A percentile compares a stretch with the other conserved stretches of the same genome.
These are phyloP conservation scores for Lachnellula hyalina DNA, from an alignment of 2,329 filamentous ascomycete species.

Conservation along the genomic window DNA sequence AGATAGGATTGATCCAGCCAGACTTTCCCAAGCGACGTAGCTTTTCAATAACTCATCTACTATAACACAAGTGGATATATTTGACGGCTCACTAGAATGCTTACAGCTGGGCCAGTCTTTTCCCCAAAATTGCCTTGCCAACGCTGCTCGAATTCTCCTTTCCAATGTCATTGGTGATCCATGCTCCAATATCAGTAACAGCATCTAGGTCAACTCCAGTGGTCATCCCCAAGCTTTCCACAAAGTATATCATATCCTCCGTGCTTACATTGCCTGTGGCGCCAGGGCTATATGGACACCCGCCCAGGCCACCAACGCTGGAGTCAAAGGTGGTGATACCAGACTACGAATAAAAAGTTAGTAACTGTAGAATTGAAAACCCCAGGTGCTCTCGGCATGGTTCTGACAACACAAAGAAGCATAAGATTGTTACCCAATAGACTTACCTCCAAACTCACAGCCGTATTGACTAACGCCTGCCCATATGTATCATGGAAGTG, in stretches of 20 bases:
- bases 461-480: constrained; percentile 76
- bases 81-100: background rate
- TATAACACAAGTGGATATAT: no score
- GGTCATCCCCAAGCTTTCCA: constrained; percentile 67
- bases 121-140: constrained; percentile 59
- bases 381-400: no score
- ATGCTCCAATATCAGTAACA: constrained; percentile 63
- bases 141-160: constrained; percentile 60
- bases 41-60: no score
- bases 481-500: constrained; percentile 91
- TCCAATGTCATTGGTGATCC: constrained; percentile 63
- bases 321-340: constrained; percentile 76
- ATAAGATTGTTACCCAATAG: no score
- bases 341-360: no score
- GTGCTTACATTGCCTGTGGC: constrained; percentile 84
- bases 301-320: constrained; percentile 74
- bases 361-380: no score
- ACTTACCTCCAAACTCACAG: constrained; percentile 64
- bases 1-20: no score
- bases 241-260: constrained; percentile 75
- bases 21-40: no score
- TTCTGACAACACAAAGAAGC: no score
- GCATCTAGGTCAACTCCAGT: constrained; percentile 68
- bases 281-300: constrained; percentile 79
- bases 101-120: constrained; percentile 17